These are phyloP conservation scores for Euphrasia arctica DNA, from an alignment of 305 asterid species.

Conservation along the genomic window DNA sequence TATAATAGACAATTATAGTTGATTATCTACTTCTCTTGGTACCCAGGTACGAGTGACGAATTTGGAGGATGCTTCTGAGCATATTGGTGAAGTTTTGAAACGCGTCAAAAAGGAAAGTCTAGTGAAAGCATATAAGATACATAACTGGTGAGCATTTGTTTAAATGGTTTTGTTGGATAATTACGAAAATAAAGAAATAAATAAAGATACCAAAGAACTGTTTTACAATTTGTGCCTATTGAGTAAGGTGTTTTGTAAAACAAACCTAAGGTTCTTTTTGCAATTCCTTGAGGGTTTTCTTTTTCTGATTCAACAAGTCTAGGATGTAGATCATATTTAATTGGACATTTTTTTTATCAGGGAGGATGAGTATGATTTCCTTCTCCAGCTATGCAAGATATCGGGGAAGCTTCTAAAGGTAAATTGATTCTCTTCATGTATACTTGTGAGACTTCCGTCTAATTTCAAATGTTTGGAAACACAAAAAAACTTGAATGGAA, in stretches of 20 bases:
- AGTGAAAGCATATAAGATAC: slow-evolving; percentile 76
- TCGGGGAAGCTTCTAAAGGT: slow-evolving; percentile 91
- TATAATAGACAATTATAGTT: too few species aligned
- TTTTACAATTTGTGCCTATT: too few species aligned
- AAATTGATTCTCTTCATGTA: slow-evolving; percentile 13
- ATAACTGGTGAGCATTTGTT: slow-evolving; percentile 47
- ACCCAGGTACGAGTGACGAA: slow-evolving; percentile 88
- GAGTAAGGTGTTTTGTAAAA: too few species aligned
- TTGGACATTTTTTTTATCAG: slow-evolving; percentile 35
- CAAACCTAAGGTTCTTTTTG: too few species aligned
- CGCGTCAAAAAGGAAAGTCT: slow-evolving; percentile 91
- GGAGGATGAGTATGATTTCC: slow-evolving; percentile 84
- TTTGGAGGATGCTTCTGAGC: slow-evolving; percentile 91
- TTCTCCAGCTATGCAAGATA: slow-evolving; percentile 76
- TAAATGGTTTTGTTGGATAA: neutral
- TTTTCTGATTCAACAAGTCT: slow-evolving; percentile 33
- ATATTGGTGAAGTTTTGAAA: slow-evolving; percentile 84
- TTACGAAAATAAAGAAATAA: too few species aligned
- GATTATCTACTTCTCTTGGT: neutral
- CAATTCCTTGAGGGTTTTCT: slow-evolving; percentile 63
- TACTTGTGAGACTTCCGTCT: neutral
- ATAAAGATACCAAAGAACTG: too few species aligned
- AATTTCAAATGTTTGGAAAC: too few species aligned
- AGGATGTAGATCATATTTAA: too few species aligned
- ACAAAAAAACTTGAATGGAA: too few species aligned